Conservation (phyloP, 2,329 filamentous ascomycete species). For the Hypoxylon sp. region DNA sequence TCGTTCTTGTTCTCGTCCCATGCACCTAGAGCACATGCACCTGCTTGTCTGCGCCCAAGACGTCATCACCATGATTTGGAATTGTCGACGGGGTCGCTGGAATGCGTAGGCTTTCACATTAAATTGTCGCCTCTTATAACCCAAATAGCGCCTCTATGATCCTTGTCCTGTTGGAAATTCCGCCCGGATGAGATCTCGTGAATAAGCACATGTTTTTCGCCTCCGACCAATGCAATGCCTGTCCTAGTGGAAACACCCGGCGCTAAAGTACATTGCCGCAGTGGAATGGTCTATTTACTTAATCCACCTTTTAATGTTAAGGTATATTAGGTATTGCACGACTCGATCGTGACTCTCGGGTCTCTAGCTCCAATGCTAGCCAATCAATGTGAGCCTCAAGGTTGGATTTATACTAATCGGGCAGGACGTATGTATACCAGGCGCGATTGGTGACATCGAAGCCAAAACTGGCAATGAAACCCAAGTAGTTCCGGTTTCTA, state of each 20-base stretch:
- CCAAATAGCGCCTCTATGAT: background rate
- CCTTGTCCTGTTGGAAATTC: conserved; percentile 14
- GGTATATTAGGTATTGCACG: background rate
- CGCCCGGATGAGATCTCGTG: conserved; percentile 12
- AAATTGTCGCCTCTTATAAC: background rate
- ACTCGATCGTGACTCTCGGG: conserved; percentile 2
- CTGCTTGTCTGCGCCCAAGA: conserved; percentile 13
- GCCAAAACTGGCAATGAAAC: conserved; percentile 1
- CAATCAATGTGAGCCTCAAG: conserved; percentile 22
- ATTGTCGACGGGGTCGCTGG: conserved; percentile 17
- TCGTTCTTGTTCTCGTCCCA: conserved; percentile 5
- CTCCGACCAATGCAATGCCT: conserved; percentile 8
- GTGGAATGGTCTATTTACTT: conserved; percentile 4
- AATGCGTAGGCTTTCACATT: conserved; percentile 5
- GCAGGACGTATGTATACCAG: conserved; percentile 15
- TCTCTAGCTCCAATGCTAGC: conserved; percentile 1
- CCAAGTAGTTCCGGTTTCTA: conserved; percentile 1
- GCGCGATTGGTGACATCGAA: conserved; percentile 9
- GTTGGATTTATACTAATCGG: conserved; percentile 21
- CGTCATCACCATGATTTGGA: conserved; percentile 36
- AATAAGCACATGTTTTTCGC: conserved; percentile 12
- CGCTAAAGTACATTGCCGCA: conserved; percentile 13
- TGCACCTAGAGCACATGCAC: conserved; percentile 13
- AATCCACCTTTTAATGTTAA: background rate
- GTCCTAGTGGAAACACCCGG: conserved; percentile 20